phyloP scores from a whole-genome alignment of 192 early-diverging fungal genomes.

The Linderina pennispora region DNA sequence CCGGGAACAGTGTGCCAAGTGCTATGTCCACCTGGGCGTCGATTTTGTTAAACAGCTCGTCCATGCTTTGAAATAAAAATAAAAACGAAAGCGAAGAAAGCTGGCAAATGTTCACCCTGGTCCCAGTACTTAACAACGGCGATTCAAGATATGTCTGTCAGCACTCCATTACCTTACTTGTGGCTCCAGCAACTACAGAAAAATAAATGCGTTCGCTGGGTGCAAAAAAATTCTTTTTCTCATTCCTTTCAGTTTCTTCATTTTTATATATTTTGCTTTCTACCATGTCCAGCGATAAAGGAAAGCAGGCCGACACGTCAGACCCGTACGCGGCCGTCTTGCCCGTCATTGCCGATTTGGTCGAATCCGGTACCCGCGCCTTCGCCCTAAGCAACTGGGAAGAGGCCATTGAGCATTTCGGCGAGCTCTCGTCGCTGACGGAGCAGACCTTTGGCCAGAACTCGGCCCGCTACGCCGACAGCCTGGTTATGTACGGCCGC shows the following conservation, averaged over 20 bases:
- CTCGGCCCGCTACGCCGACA: conserved; percentile 63
- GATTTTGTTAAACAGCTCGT: conserved; percentile 22
- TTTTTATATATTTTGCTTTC: neutral
- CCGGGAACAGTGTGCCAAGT: conserved; percentile 25
- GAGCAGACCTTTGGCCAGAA: conserved; percentile 56
- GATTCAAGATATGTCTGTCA: neutral
- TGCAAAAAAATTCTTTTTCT: no score
- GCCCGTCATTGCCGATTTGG: conserved; percentile 47
- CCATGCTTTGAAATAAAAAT: conserved; percentile 7
- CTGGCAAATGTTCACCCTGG: no score
- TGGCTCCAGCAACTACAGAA: neutral
- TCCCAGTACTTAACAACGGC: no score
- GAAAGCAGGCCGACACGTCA: conserved; percentile 29
- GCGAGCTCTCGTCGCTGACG: conserved; percentile 59
- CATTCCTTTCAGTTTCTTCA: neutral
- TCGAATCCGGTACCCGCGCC: conserved; percentile 60
- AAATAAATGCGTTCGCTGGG: no score
- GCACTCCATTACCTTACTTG: neutral
- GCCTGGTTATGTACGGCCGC: conserved; percentile 66
- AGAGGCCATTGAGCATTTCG: conserved; percentile 57
- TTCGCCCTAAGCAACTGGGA: conserved; percentile 61
- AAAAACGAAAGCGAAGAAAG: neutral
- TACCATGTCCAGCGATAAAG: conserved; percentile 5
- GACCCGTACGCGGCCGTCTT: conserved; percentile 16
- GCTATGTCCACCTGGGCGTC: conserved; percentile 26